Evolutionary conservation across 2,329 filamentous ascomycete genomes (phyloP), one percentile per base, ranked within the genome.

Genomic region (Tolypocladium tundrense): DNA sequence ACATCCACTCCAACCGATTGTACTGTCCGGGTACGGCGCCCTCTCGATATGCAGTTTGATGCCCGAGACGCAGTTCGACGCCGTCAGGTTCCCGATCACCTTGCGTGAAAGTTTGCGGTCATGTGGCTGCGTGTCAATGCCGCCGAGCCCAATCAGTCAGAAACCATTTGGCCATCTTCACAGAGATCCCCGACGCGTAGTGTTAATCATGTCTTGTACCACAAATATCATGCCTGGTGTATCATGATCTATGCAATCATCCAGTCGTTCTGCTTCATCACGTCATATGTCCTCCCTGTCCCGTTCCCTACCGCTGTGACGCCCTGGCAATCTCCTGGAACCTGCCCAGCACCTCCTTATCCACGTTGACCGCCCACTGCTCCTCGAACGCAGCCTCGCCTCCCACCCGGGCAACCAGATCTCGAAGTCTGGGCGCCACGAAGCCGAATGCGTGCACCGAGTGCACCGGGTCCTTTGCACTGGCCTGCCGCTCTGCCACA

Each of bases 351-450:
- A 92, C 81, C 59, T 91, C 85, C 63, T 79, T 79, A 69, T 94
- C 90, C 33, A 94, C 88, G 61, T 91, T 88, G n/a, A 78, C 78
- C 16, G 85, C 72, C 83, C 86, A 92, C 55, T 86, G 79, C 57
- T 82, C 78, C 68, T 86, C 79, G 69, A 94, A 93, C 3, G 68
- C 73, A 54, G 81, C 77, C 64, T 87, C 81, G 0, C 88, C 88
- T 2, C 89, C 89, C 4, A 77, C 77, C 4, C 77, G 74, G 55
- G 75, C 74, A 24, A 91, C 80, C 6, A 86, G 73, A 16, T 77
- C 75, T 58, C 82, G 76, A 40, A 94, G 68, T 56, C 84, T 80
- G 60, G 83, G 77, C 64, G 79, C 79, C 3, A 91, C 79, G 69
- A 88, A 92, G 1, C 76, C 72, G 53, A 85, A 82, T 2, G 86